A percentile compares a stretch with the other conserved stretches of the same genome.
phyloP scores from a whole-genome alignment of 2,329 filamentous ascomycete genomes.

The Alternaria atra region DNA sequence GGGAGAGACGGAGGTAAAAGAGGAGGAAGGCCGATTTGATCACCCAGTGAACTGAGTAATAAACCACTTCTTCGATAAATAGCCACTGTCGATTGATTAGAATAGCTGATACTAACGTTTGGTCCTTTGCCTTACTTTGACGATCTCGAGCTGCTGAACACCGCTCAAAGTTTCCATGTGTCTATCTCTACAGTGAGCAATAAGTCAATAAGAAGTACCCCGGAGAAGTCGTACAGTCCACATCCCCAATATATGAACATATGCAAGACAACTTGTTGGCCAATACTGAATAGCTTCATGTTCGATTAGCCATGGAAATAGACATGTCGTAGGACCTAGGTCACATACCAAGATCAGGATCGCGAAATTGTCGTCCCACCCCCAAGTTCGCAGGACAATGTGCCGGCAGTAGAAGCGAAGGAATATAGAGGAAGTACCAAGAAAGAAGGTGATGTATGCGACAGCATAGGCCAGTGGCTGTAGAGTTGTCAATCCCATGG shows the following conservation, averaged over 20 bases:
- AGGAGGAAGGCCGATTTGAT: constrained; percentile 48
- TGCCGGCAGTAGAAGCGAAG: constrained; percentile 29
- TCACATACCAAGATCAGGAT: constrained; percentile 15
- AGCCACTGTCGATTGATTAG: constrained; percentile 20
- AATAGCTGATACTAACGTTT: too few relatives aligned
- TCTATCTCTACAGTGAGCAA: background rate
- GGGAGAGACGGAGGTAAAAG: constrained; percentile 47
- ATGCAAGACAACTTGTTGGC: constrained; percentile 30
- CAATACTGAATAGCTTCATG: constrained; percentile 16
- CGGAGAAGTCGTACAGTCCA: constrained; percentile 24
- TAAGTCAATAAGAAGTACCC: background rate
- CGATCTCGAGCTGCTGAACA: constrained; percentile 11
- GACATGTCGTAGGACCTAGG: background rate
- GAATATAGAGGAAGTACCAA: constrained; percentile 24
- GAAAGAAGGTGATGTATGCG: constrained; percentile 24
- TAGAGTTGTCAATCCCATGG: constrained; percentile 22
- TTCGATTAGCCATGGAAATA: background rate
- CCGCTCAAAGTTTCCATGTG: constrained; percentile 3
- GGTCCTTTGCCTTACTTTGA: background rate
- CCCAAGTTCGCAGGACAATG: constrained; percentile 26
- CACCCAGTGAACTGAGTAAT: constrained; percentile 42
- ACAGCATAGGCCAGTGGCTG: constrained; percentile 31
- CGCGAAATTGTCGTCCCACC: constrained; percentile 28
- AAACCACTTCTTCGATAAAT: constrained; percentile 46
- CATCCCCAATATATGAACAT: constrained; percentile 31